A percentile compares a stretch with the other conserved stretches of the same genome.
Evolutionary conservation across 768 basidiomycete species (phyloP).

Genomic region (Podaxis pistillaris): DNA sequence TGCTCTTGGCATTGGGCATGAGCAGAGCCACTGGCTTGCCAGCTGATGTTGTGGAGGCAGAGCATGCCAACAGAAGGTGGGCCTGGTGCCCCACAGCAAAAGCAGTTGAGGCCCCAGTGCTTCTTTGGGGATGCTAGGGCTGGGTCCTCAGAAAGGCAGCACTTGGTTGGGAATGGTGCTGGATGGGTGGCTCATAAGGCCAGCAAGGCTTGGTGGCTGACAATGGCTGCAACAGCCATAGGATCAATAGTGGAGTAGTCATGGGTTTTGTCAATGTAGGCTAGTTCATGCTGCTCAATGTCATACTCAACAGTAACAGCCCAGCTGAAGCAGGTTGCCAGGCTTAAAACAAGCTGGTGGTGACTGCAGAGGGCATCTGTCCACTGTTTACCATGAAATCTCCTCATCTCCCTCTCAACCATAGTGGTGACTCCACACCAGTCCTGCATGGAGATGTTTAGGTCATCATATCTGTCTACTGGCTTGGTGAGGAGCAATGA

Average conservation of each 20-base stretch:
- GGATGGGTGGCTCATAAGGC: not conserved
- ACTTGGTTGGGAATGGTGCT: conserved; percentile 1
- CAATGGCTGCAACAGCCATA: conserved; percentile 9
- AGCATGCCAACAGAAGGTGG: conserved; percentile 23
- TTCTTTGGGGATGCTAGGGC: not conserved
- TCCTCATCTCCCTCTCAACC: no score
- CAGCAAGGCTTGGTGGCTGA: not conserved
- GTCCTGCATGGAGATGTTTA: conserved; percentile 19
- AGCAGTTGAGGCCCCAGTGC: conserved; percentile 18
- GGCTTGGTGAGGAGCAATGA: no score
- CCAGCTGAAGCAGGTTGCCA: conserved; percentile 16
- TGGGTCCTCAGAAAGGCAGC: not conserved
- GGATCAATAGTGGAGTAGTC: conserved; percentile 18
- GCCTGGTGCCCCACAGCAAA: conserved; percentile 26
- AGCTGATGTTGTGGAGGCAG: conserved; percentile 19
- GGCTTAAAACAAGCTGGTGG: conserved; percentile 11
- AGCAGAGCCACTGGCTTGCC: conserved; percentile 21
- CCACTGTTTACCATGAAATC: not conserved
- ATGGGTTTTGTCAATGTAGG: conserved; percentile 14
- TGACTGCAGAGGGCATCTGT: conserved; percentile 16
- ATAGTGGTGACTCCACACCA: conserved; percentile 10
- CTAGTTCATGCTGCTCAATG: conserved; percentile 22
- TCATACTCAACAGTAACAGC: conserved; percentile 19
- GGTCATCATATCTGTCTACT: conserved; percentile 17
- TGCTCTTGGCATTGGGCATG: conserved; percentile 10